Evolutionary conservation across 2,329 filamentous ascomycete genomes (phyloP), one percentile per base, ranked within the genome.

Genomic region (Penicillium nordicum): DNA sequence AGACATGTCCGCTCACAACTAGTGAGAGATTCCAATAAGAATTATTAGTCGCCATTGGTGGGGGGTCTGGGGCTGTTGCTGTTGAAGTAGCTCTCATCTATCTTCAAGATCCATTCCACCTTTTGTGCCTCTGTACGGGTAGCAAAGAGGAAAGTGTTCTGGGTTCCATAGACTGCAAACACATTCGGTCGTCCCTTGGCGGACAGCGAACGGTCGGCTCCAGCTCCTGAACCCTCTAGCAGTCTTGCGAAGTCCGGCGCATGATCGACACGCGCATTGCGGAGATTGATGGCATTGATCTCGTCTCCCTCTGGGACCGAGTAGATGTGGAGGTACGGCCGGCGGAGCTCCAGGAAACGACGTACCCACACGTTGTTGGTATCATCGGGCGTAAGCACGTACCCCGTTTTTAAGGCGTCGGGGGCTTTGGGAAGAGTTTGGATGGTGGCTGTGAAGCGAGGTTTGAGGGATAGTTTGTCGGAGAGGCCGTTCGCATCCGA

Each of bases 111-210:
- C 94, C 94, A 99, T 72, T 97, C 94, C 65, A 92, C 88, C 80
- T 97, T 96, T 74, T 97, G 92, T 47, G 87, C 83, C 77, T 97
- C 93, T 67, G 86, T 93, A 57, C 92, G 83, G 25, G 92, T 90
- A 14, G 92, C 90, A 73, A 99, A 97, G 40, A 99, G 80, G 84
- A 92, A 99, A 32, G 92, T 96, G 74, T 97, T 97, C 72, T 94
- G 89, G 57, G 88, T 90, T 41, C 90, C 93, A 70, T 97, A 99
- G 49, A 99, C 85, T 12, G 94, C 94, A 80, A 96, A 99, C 40
- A 97, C 89, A 63, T 89, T 88, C 4, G 85, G 82, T 66, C 73
- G 84, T 73, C 78, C 74, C 50, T 77, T 76, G 34, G 67, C 63
- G 14, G 71, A 72, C 10, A 69, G 66, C 8, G 72, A 74, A 66